These are phyloP conservation scores for Malbranchea cinnamomea DNA, from an alignment of 2,329 filamentous ascomycete genomes.

Conservation along the genomic window DNA sequence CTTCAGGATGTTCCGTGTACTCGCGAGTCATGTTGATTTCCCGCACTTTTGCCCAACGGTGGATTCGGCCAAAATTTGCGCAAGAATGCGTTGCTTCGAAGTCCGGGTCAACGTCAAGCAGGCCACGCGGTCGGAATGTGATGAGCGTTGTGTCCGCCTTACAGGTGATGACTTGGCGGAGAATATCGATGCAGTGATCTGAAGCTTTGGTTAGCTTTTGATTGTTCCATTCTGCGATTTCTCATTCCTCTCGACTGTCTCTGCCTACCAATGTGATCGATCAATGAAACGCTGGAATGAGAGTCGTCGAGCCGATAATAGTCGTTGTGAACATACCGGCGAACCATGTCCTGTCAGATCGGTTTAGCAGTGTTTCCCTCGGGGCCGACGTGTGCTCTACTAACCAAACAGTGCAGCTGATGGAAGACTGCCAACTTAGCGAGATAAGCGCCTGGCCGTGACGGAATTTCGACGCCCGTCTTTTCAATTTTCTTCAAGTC, in stretches of 20 bases:
- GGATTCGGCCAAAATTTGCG: slow-evolving; percentile 7
- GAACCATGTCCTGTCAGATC: slow-evolving; percentile 8
- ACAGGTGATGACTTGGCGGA: slow-evolving; percentile 9
- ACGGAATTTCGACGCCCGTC: slow-evolving; percentile 8
- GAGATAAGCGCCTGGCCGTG: slow-evolving; percentile 7
- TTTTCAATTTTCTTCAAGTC: slow-evolving; percentile 8
- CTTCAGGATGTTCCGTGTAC: slow-evolving; percentile 3
- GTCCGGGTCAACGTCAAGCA: slow-evolving; percentile 7
- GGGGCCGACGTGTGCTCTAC: neutral
- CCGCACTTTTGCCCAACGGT: slow-evolving; percentile 7
- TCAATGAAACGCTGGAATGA: slow-evolving; percentile 2
- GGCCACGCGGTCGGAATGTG: slow-evolving; percentile 6
- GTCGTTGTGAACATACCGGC: slow-evolving; percentile 8
- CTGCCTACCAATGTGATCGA: slow-evolving; percentile 10
- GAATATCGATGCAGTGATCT: slow-evolving; percentile 12
- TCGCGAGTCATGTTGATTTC: slow-evolving; percentile 9
- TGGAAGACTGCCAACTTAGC: slow-evolving; percentile 11
- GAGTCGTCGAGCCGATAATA: slow-evolving; percentile 8
- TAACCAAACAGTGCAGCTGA: slow-evolving; percentile 15
- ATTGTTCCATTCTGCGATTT: neutral
- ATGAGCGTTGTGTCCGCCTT: slow-evolving; percentile 10
- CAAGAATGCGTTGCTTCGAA: slow-evolving; percentile 8
- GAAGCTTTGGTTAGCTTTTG: neutral
- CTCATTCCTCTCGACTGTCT: neutral
- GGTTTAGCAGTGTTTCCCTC: neutral